Conservation (phyloP, 2,329 filamentous ascomycete species). For the Cordyceps fumosorosea region DNA sequence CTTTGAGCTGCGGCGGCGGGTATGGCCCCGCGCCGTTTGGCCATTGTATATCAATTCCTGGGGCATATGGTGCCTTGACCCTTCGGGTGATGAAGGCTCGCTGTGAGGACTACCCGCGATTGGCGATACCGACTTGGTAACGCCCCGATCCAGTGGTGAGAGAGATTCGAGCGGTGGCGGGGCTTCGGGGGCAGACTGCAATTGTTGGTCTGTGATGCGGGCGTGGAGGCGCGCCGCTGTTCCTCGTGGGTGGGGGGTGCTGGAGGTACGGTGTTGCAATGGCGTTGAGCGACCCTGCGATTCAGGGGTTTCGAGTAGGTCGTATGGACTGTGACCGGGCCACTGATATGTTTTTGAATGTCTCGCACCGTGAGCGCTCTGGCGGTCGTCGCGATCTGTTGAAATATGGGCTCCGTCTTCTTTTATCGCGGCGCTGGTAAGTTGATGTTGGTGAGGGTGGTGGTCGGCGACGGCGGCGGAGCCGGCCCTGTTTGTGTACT, state of each 20-base stretch:
- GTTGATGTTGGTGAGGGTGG: not conserved
- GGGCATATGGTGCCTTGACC: not conserved
- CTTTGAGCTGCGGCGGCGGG: constrained; percentile 27
- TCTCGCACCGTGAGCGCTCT: not conserved
- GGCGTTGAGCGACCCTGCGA: not conserved
- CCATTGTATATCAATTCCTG: not conserved
- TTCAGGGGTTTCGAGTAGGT: not conserved
- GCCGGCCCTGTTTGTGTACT: not conserved
- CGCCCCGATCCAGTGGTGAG: constrained; percentile 15
- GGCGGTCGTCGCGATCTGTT: not conserved
- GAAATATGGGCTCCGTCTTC: not conserved
- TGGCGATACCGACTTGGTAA: not conserved
- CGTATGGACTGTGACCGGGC: not conserved
- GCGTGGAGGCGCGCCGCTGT: not conserved
- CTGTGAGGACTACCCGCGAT: not conserved
- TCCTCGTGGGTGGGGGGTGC: not conserved
- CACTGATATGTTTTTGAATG: not conserved
- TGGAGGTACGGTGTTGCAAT: not conserved
- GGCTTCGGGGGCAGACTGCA: not conserved
- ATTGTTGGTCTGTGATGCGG: not conserved
- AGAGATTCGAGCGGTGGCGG: constrained; percentile 1
- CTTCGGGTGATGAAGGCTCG: not conserved
- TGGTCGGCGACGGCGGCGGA: not conserved
- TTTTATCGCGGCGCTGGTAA: not conserved
- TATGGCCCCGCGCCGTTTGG: constrained; percentile 21